Conservation (phyloP, 208 protist species). For the Trypanosoma vivax region DNA sequence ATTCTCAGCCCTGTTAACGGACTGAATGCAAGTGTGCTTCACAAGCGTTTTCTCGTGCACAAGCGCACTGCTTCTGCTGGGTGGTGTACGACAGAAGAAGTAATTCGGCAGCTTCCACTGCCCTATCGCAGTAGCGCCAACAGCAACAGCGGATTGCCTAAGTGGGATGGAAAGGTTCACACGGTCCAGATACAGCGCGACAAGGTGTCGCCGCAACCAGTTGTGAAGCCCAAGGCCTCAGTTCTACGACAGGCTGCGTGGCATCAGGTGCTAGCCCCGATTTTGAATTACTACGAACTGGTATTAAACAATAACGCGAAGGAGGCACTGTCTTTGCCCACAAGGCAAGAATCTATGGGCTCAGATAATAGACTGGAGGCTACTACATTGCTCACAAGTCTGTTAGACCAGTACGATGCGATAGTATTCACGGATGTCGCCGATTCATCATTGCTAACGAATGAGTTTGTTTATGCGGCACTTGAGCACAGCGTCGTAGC, state of each 20-base stretch:
- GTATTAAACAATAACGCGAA: neutral
- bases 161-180: conserved; percentile 15
- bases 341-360: neutral
- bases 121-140: neutral
- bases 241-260: conserved; percentile 44
- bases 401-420: conserved; percentile 14
- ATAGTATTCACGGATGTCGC: conserved; percentile 28
- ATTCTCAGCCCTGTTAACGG: conserved; percentile 48
- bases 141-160: neutral
- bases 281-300: conserved; percentile 46
- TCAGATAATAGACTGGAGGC: neutral
- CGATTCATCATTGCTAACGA: conserved; percentile 5
- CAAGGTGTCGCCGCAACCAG: conserved; percentile 1
- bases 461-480: conserved; percentile 38
- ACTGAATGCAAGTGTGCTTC: conserved; percentile 57
- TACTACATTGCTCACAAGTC: conserved; percentile 25
- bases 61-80: neutral
- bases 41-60: conserved; percentile 59
- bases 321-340: neutral
- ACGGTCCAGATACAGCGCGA: conserved; percentile 25
- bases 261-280: conserved; percentile 47
- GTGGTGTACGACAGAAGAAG: neutral
- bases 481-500: conserved; percentile 74
- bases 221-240: conserved; percentile 25
- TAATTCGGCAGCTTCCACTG: conserved; percentile 43